phyloP scores from a whole-genome alignment of 2,329 filamentous ascomycete species.

The Knufia petricola region DNA sequence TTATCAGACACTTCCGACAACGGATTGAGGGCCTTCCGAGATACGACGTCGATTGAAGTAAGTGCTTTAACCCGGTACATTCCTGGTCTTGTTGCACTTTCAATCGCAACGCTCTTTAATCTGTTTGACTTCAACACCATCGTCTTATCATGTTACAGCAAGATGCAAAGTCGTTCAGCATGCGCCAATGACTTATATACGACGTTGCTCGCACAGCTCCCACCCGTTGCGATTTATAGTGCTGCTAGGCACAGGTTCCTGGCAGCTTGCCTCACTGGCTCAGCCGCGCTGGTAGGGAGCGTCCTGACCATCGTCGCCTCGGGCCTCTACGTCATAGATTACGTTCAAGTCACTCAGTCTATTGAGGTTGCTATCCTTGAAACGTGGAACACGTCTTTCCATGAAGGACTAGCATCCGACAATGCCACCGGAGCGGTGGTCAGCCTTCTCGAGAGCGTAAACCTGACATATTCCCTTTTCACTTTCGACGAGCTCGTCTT shows the following conservation, averaged over 20 bases:
- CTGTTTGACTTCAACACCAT: conserved; percentile 18
- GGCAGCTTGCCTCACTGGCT: neutral
- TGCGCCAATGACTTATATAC: neutral
- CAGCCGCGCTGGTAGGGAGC: conserved; percentile 11
- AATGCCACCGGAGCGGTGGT: neutral
- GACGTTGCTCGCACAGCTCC: neutral
- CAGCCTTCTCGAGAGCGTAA: conserved; percentile 5
- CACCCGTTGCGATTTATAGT: neutral
- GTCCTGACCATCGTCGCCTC: conserved; percentile 19
- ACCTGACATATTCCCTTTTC: conserved; percentile 5
- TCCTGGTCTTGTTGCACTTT: conserved; percentile 16
- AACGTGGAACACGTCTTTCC: conserved; percentile 17
- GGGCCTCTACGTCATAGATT: conserved; percentile 22
- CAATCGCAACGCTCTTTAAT: conserved; percentile 13
- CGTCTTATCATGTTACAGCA: conserved; percentile 13
- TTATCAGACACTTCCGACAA: conserved; percentile 21
- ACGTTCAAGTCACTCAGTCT: conserved; percentile 13
- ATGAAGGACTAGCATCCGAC: neutral
- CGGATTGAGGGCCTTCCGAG: conserved; percentile 11
- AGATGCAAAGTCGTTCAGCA: conserved; percentile 13
- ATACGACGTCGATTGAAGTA: conserved; percentile 5
- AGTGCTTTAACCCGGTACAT: conserved; percentile 24
- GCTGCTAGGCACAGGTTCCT: neutral
- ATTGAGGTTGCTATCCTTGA: conserved; percentile 21
- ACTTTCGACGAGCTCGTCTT: conserved; percentile 8